These are phyloP conservation scores for Graphiopsis chlorocephala DNA, from an alignment of 2,329 filamentous ascomycete genomes.

Conservation along the genomic window DNA sequence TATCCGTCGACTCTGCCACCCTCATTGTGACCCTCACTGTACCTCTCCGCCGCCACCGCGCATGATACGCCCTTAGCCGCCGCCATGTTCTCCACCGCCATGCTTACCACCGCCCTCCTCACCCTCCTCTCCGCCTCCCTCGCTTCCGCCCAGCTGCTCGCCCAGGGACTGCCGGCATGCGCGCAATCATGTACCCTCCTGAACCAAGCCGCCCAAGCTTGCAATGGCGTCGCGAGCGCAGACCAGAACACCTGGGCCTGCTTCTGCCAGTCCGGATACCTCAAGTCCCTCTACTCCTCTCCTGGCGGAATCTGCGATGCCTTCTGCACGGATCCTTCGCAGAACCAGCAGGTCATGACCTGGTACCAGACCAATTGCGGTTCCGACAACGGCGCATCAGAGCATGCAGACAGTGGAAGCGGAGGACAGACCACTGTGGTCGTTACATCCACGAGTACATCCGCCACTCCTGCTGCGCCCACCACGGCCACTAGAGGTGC, in stretches of 20 bases:
- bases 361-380: constrained; percentile 71
- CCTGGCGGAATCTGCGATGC: constrained; percentile 55
- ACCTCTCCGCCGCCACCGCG: neutral
- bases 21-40: neutral
- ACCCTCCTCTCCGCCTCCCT: constrained; percentile 17
- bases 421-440: constrained; percentile 13
- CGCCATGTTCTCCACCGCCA: constrained; percentile 1
- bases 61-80: neutral
- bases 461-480: constrained; percentile 10
- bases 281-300: constrained; percentile 58
- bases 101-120: constrained; percentile 14
- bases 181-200: constrained; percentile 35
- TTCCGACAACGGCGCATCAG: constrained; percentile 41
- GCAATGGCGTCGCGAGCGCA: constrained; percentile 53
- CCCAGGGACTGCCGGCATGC: constrained; percentile 37
- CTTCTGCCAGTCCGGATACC: constrained; percentile 66
- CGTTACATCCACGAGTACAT: constrained; percentile 9
- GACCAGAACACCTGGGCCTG: constrained; percentile 60
- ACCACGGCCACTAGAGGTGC: constrained; percentile 15
- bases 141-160: constrained; percentile 30
- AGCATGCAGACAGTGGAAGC: constrained; percentile 24
- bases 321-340: constrained; percentile 44
- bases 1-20: neutral
- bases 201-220: constrained; percentile 66
- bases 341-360: constrained; percentile 57